phyloP scores from a whole-genome alignment of 495 filamentous ascomycete species.

The Aspergillus baeticus region DNA sequence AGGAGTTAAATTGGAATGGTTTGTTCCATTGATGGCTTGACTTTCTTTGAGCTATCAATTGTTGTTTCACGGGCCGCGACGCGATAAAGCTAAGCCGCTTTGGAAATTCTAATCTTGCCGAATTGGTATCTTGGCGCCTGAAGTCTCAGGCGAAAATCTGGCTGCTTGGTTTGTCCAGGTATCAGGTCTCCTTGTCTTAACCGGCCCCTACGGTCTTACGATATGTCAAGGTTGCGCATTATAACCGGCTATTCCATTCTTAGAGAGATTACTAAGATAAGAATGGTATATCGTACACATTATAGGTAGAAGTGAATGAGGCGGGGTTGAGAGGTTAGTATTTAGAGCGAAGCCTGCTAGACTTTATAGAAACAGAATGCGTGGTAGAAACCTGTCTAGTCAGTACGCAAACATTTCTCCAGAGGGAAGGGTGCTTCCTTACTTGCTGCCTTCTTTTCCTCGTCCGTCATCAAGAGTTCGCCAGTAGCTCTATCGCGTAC shows the following conservation, averaged over 20 bases:
- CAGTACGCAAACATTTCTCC: background rate
- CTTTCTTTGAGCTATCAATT: background rate
- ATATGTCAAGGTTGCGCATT: background rate
- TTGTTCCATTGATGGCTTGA: background rate
- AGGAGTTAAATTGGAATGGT: background rate
- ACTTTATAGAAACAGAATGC: constrained; percentile 95
- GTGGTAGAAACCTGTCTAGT: constrained; percentile 67
- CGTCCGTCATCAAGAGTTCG: constrained; percentile 63
- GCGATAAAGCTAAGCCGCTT: constrained; percentile 36
- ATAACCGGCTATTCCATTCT: background rate
- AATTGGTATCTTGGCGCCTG: background rate
- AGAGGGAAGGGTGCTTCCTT: constrained; percentile 21
- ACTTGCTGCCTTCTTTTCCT: constrained; percentile 88
- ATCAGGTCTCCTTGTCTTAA: no score
- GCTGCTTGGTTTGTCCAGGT: no score
- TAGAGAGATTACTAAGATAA: background rate
- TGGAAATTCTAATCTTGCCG: constrained; percentile 19
- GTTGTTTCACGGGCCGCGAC: constrained; percentile 26
- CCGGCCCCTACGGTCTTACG: no score
- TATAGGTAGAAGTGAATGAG: background rate
- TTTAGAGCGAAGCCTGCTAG: constrained; percentile 31
- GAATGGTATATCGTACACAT: background rate
- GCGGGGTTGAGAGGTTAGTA: background rate
- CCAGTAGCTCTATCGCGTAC: constrained; percentile 73
- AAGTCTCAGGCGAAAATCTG: background rate